Conservation (phyloP, 2,329 filamentous ascomycete genomes). For the Stemphylium beticola region DNA sequence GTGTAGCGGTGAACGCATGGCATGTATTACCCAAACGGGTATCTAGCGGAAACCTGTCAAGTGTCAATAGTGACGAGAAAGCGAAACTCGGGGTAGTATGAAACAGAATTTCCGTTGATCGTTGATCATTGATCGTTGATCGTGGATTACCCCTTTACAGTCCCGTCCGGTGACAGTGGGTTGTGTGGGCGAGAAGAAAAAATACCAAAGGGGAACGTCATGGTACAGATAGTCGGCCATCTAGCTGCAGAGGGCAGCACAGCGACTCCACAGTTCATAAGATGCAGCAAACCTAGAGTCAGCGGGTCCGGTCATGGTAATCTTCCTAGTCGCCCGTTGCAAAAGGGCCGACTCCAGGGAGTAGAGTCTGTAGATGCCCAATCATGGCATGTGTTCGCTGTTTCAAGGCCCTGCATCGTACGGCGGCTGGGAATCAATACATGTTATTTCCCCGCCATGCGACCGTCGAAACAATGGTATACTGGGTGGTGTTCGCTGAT, state of each 20-base stretch:
- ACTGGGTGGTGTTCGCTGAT: neutral
- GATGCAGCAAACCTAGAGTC: neutral
- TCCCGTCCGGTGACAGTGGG: neutral
- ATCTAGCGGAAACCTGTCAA: slow-evolving; percentile 7
- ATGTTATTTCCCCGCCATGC: neutral
- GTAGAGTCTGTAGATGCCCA: neutral
- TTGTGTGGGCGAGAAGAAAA: neutral
- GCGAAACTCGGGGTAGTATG: slow-evolving; percentile 11
- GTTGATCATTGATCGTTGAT: neutral
- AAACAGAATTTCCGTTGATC: neutral
- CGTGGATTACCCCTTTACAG: neutral
- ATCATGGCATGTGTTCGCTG: neutral
- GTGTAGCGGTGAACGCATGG: neutral
- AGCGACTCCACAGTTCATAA: neutral
- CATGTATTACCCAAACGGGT: neutral
- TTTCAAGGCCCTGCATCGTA: neutral
- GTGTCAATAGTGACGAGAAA: slow-evolving; percentile 1
- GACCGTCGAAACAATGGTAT: slow-evolving; percentile 2
- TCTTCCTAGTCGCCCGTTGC: slow-evolving; percentile 3
- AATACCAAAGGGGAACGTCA: neutral
- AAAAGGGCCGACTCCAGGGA: slow-evolving; percentile 3
- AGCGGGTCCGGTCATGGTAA: neutral
- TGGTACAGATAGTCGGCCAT: neutral
- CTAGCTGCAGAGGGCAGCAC: neutral
- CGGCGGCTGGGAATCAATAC: no score